Evolutionary conservation across 495 filamentous ascomycete species (phyloP).

Genomic region (Trichoderma virens): DNA sequence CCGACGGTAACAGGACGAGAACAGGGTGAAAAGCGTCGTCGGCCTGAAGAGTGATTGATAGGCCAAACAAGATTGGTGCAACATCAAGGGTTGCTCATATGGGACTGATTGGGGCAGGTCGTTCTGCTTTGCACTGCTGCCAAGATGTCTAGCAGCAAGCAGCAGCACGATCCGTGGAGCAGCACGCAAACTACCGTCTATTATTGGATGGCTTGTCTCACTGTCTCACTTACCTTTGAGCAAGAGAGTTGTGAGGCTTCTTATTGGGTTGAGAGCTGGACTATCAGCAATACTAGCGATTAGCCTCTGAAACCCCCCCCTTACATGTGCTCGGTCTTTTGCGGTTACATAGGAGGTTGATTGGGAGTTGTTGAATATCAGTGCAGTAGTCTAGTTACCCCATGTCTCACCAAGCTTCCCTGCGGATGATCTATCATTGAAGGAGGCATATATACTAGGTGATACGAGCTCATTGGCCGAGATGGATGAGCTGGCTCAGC

Average conservation of each 20-base stretch:
- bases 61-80: not conserved
- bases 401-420: not conserved
- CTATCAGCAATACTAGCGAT: not conserved
- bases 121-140: not conserved
- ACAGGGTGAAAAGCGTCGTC: too few species aligned
- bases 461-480: too few species aligned
- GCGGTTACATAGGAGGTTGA: too few species aligned
- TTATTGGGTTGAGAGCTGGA: not conserved
- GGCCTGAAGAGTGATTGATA: too few species aligned
- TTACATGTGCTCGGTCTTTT: too few species aligned
- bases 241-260: not conserved
- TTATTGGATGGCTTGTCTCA: not conserved
- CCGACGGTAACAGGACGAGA: not conserved
- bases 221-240: not conserved
- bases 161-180: not conserved
- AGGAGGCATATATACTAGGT: too few species aligned
- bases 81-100: not conserved
- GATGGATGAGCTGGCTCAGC: too few species aligned
- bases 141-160: not conserved
- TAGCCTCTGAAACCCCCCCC: too few species aligned
- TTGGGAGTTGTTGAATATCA: too few species aligned
- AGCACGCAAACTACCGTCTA: not conserved
- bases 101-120: not conserved
- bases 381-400: not conserved
- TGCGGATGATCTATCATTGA: too few species aligned